Evolutionary conservation across 805 yeast species (phyloP).

Genomic region (Candida manassasensis): DNA sequence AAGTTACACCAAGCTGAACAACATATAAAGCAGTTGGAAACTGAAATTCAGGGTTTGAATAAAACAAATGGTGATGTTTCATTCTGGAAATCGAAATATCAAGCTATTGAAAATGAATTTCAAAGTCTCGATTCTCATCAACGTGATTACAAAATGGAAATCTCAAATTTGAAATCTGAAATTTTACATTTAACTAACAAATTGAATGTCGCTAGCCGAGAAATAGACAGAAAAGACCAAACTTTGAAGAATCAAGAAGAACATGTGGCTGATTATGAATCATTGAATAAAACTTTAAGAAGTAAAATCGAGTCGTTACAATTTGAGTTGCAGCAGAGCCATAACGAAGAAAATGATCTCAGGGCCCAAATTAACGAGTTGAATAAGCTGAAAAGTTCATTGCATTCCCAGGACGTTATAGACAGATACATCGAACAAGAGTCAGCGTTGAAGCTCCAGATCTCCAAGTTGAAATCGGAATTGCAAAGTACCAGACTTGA

Average conservation of each 20-base stretch:
- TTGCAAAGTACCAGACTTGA: background rate
- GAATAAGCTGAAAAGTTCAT: constrained; percentile 12
- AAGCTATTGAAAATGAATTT: constrained; percentile 6
- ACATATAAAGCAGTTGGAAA: constrained; percentile 1
- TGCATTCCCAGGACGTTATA: background rate
- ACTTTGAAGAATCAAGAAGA: background rate
- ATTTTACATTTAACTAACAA: background rate
- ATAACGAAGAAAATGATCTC: constrained; percentile 14
- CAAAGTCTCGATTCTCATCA: constrained; percentile 5
- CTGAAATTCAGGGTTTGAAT: constrained; percentile 1
- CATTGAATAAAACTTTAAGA: background rate
- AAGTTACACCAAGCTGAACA: background rate
- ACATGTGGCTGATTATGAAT: constrained; percentile 2
- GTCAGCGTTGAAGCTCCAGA: background rate
- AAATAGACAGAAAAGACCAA: background rate
- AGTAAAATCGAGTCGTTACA: background rate
- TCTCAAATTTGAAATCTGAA: background rate
- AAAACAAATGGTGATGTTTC: constrained; percentile 2
- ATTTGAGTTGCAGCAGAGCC: background rate
- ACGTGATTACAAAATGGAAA: background rate
- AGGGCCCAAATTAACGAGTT: constrained; percentile 16
- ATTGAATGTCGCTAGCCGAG: background rate
- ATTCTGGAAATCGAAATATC: constrained; percentile 5
- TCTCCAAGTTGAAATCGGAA: background rate
- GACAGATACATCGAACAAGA: background rate